Percentiles rank a stretch among this genome's conserved stretches.
phyloP scores from a whole-genome alignment of 495 filamentous ascomycete genomes.

The Podospora pseudocomata region DNA sequence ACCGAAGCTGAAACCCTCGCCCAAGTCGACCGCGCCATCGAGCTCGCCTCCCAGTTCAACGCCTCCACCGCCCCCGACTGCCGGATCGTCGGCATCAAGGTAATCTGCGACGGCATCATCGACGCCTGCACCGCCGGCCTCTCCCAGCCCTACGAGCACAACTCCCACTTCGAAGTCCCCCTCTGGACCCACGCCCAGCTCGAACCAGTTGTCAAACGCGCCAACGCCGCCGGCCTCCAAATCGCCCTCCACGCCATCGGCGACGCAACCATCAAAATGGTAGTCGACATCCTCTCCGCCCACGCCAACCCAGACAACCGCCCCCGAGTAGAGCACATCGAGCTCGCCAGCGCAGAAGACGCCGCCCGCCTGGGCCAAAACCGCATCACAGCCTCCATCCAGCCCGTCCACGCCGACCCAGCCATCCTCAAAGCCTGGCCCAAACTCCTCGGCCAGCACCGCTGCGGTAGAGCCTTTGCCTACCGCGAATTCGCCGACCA shows the following conservation, averaged over 20 bases:
- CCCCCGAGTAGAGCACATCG: constrained; percentile 62
- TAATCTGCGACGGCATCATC: constrained; percentile 66
- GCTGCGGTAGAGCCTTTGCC: constrained; percentile 56
- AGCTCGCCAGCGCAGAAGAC: constrained; percentile 53
- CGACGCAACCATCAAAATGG: constrained; percentile 53
- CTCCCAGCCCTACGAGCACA: constrained; percentile 56
- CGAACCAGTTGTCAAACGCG: constrained; percentile 51
- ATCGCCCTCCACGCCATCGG: constrained; percentile 66
- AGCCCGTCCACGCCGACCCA: constrained; percentile 62
- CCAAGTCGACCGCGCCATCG: constrained; percentile 59
- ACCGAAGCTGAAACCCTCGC: constrained; percentile 41
- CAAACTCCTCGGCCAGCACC: constrained; percentile 48
- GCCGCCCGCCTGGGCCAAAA: constrained; percentile 50
- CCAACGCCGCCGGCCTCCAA: constrained; percentile 54
- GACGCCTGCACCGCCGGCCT: constrained; percentile 65
- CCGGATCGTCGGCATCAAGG: constrained; percentile 60
- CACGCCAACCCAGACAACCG: constrained; percentile 44
- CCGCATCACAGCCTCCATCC: constrained; percentile 61
- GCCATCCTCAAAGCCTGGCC: constrained; percentile 60
- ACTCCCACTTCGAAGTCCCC: constrained; percentile 45
- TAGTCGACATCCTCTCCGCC: constrained; percentile 52
- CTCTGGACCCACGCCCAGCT: constrained; percentile 55
- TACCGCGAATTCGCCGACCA: constrained; percentile 57
- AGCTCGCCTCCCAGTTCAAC: constrained; percentile 48
- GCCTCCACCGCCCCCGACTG: constrained; percentile 48